Conservation (phyloP, 2,329 filamentous ascomycete species). For the Aciculosporium take region DNA sequence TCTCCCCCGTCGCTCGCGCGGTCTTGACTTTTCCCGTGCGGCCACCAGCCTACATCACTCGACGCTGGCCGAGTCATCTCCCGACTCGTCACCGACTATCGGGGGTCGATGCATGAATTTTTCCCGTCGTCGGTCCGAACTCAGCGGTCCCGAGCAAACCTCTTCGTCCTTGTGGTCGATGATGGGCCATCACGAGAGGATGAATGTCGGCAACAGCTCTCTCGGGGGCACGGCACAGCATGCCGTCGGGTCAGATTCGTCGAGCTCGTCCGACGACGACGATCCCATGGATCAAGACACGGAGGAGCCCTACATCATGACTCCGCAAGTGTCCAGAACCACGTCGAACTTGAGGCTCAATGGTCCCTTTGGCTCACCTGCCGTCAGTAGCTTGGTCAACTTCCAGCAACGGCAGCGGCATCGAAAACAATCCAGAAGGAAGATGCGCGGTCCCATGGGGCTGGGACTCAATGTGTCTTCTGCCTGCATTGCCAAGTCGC, state of each 20-base stretch:
- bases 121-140: conserved; percentile 37
- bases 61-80: conserved; percentile 77
- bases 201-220: conserved; percentile 65
- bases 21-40: conserved; percentile 83
- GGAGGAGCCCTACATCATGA: conserved; percentile 69
- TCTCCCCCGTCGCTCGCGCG: conserved; percentile 74
- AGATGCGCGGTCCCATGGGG: conserved; percentile 32
- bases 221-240: conserved; percentile 51
- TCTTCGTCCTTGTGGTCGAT: conserved; percentile 60
- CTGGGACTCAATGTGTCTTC: conserved; percentile 34
- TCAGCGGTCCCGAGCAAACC: conserved; percentile 44
- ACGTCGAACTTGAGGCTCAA: conserved; percentile 29
- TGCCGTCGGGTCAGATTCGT: conserved; percentile 60
- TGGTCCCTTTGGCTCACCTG: conserved; percentile 53
- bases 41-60: conserved; percentile 94
- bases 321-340: conserved; percentile 59
- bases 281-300: conserved; percentile 59
- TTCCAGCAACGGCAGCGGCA: conserved; percentile 67
- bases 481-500: conserved; percentile 52
- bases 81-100: conserved; percentile 80
- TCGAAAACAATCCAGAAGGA: conserved; percentile 50
- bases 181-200: conserved; percentile 54
- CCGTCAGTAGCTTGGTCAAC: conserved; percentile 63
- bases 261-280: conserved; percentile 58
- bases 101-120: conserved; percentile 52